Evolutionary conservation across 2,329 filamentous ascomycete genomes (phyloP).

Genomic region (Ophiostoma sp.): DNA sequence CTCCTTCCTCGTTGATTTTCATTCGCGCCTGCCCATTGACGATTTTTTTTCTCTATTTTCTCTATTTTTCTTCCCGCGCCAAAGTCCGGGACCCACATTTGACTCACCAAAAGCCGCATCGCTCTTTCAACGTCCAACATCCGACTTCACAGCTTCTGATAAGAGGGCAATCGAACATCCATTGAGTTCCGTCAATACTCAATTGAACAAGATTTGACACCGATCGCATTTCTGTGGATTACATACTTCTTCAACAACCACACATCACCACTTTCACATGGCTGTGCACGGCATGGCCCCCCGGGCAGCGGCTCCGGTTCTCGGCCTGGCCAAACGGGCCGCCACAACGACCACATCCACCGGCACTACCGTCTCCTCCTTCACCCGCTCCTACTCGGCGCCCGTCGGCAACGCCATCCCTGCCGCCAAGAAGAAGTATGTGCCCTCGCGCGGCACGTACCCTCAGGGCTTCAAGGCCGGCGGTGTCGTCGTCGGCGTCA

Average conservation of each 20-base stretch:
- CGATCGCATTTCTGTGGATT: not conserved
- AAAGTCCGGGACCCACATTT: not conserved
- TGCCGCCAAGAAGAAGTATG: slow-evolving; percentile 82
- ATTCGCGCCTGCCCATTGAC: not conserved
- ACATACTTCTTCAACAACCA: not conserved
- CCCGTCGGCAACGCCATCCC: slow-evolving; percentile 63
- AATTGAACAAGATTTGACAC: not conserved
- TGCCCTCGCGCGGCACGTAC: slow-evolving; percentile 81
- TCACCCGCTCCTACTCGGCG: slow-evolving; percentile 52
- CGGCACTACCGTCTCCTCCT: not conserved
- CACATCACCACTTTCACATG: not conserved
- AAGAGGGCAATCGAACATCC: not conserved
- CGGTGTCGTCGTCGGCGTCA: slow-evolving; percentile 86
- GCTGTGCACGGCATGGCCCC: slow-evolving; percentile 15
- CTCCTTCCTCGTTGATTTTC: not conserved
- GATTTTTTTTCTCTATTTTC: not conserved
- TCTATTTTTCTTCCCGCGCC: not conserved
- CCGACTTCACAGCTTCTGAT: not conserved
- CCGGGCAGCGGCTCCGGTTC: slow-evolving; percentile 22
- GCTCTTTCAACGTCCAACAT: slow-evolving; percentile 3
- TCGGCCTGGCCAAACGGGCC: slow-evolving; percentile 21
- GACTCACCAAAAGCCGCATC: slow-evolving; percentile 17
- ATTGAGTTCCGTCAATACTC: not conserved
- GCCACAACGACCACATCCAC: not conserved
- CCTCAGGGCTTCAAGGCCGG: slow-evolving; percentile 86